Conservation (phyloP, 2,329 filamentous ascomycete genomes). For the Daldinia sp. region DNA sequence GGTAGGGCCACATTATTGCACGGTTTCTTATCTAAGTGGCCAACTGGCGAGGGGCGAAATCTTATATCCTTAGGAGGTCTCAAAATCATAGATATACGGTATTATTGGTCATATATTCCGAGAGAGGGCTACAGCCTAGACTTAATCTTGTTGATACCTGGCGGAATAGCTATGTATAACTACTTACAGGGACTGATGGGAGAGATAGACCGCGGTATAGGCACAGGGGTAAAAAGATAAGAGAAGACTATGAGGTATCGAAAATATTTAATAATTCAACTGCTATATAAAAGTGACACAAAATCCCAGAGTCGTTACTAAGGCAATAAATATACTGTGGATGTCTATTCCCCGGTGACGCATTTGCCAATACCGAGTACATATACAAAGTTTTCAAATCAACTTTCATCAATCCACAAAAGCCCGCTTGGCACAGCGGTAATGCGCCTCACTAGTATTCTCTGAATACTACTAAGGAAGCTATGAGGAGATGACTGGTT, state of each 20-base stretch:
- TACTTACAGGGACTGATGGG: background rate
- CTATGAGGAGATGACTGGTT: constrained; percentile 29
- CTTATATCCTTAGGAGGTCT: too few relatives aligned
- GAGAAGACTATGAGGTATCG: background rate
- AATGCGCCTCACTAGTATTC: constrained; percentile 27
- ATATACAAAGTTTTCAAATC: background rate
- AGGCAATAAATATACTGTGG: too few relatives aligned
- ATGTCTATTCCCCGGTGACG: too few relatives aligned
- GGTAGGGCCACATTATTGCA: background rate
- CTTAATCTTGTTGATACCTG: too few relatives aligned
- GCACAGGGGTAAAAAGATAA: background rate
- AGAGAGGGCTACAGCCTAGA: too few relatives aligned
- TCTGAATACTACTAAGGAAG: constrained; percentile 12
- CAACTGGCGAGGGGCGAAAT: background rate
- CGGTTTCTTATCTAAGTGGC: background rate
- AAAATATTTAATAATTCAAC: background rate
- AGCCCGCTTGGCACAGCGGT: constrained; percentile 25
- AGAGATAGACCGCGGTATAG: too few relatives aligned
- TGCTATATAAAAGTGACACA: background rate
- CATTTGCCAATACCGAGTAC: background rate
- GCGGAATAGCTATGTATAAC: background rate
- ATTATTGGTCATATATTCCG: too few relatives aligned
- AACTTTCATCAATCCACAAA: constrained; percentile 1
- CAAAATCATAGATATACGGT: too few relatives aligned
- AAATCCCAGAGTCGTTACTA: too few relatives aligned